Evolutionary conservation across 2,329 filamentous ascomycete species (phyloP), one percentile per base, ranked within the genome.

Genomic region (Gliomastix tumulicola): DNA sequence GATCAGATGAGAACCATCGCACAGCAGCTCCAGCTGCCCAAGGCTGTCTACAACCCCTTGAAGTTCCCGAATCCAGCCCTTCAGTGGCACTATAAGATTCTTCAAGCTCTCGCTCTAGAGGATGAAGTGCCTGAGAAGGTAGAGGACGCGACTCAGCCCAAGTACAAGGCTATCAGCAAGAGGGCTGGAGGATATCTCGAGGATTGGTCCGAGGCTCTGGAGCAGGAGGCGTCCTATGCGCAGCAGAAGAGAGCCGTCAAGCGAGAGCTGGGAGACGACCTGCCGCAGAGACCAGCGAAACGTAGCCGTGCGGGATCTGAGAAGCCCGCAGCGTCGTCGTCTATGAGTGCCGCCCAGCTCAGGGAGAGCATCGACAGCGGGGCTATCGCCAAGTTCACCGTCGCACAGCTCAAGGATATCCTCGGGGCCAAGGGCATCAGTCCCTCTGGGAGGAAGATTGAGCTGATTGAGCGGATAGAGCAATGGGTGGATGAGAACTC

Each of bases 21-120:
- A 3, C 83, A 92, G 54, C 88, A 94, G 47, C 66, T 96, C 1
- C 88, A 95, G 54, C 75, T 98, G 7, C 92, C 92, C 0, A 89
- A 86, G 51, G 88, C 76, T 6, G 69, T 76, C 21, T 98, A 94
- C 53, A 84, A 94, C 46, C 89, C 90, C 2, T 67, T 69, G 2
- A 92, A 84, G 51, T 97, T 96, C 51, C 87, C 92, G 0, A 98
- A 98, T 43, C 88, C 89, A 9, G 76, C 85, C 8, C 69, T 98
- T 18, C 92, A 98, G 62, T 98, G 90, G 89, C 92, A 97, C 63
- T 98, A 97, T 67, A 82, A 79, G 43, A 94, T 98, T 32, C 66
- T 98, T 1, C 92, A 98, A 60, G 84, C 86, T 7, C 72, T 96
- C 39, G 92, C 92, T 0, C 69, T 98, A 1, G 89, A 95, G 23